These are phyloP conservation scores for Zygosaccharomyces bailii DNA, from an alignment of 805 yeast species.

Conservation along the genomic window DNA sequence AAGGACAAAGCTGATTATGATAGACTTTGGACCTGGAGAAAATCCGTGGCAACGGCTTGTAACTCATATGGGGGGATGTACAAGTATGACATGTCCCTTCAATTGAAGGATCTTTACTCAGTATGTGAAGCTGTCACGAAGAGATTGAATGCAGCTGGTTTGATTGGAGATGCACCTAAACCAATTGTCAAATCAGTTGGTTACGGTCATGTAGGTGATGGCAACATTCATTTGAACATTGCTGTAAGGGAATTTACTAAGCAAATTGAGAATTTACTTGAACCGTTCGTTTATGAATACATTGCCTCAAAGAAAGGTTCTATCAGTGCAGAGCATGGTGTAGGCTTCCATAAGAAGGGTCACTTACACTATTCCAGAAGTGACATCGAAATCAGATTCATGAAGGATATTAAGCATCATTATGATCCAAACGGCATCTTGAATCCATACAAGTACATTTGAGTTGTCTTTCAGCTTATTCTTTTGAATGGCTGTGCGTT, in stretches of 20 bases:
- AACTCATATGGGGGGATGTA: conserved; percentile 83
- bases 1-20: conserved; percentile 80
- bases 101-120: conserved; percentile 68
- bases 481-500: conserved; percentile 3
- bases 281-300: conserved; percentile 91
- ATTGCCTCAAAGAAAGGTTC: conserved; percentile 65
- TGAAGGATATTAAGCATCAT: conserved; percentile 64
- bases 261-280: conserved; percentile 68
- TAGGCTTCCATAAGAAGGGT: conserved; percentile 88
- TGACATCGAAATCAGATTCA: conserved; percentile 58
- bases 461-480: conserved; percentile 12
- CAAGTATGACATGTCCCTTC: conserved; percentile 87
- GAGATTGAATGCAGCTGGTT: conserved; percentile 48
- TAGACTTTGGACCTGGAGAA: conserved; percentile 87
- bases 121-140: conserved; percentile 66
- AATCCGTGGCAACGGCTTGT: conserved; percentile 78
- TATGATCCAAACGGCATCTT: conserved; percentile 84
- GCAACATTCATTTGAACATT: conserved; percentile 85
- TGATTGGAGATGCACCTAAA: conserved; percentile 59
- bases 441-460: conserved; percentile 86
- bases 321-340: conserved; percentile 89
- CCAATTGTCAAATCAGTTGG: conserved; percentile 90
- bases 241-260: conserved; percentile 75
- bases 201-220: conserved; percentile 92
- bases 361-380: conserved; percentile 78